A percentile compares a stretch with the other conserved stretches of the same genome.
These are phyloP conservation scores for Aspergillus wentii DNA, from an alignment of 495 filamentous ascomycete species.

Conservation along the genomic window DNA sequence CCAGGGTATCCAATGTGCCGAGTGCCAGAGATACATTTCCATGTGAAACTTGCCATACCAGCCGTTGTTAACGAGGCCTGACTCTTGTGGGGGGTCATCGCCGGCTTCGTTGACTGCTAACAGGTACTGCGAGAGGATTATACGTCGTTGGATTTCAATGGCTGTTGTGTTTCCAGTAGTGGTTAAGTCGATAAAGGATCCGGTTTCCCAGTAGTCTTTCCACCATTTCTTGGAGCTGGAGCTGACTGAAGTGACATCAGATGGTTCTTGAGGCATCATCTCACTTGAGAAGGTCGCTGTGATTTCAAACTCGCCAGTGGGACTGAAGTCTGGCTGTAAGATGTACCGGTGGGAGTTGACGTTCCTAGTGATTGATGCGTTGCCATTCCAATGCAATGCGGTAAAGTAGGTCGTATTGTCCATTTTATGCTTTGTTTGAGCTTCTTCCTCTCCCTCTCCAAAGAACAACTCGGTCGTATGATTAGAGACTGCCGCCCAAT, in stretches of 20 bases:
- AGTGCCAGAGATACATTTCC: slow-evolving; percentile 54
- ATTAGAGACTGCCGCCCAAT: slow-evolving; percentile 2
- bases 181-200: slow-evolving; percentile 7
- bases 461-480: slow-evolving; percentile 2
- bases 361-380: background rate
- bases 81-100: slow-evolving; percentile 14
- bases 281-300: too few relatives aligned
- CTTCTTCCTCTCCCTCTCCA: background rate
- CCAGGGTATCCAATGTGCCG: slow-evolving; percentile 49
- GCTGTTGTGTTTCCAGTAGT: background rate
- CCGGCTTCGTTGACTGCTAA: slow-evolving; percentile 11
- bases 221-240: slow-evolving; percentile 2
- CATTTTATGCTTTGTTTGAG: slow-evolving; percentile 1
- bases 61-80: slow-evolving; percentile 14
- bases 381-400: slow-evolving; percentile 1
- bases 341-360: slow-evolving; percentile 1
- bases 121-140: slow-evolving; percentile 12
- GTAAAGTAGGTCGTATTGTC: slow-evolving; percentile 5
- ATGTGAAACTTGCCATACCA: slow-evolving; percentile 25
- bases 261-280: background rate
- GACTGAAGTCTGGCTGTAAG: too few relatives aligned
- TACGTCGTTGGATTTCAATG: slow-evolving; percentile 8
- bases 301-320: too few relatives aligned
- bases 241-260: background rate
- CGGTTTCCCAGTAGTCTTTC: slow-evolving; percentile 6